A percentile compares a stretch with the other conserved stretches of the same genome.
Evolutionary conservation across 148 eudicot genomes (phyloP).

Genomic region (Heliosperma pusillum): DNA sequence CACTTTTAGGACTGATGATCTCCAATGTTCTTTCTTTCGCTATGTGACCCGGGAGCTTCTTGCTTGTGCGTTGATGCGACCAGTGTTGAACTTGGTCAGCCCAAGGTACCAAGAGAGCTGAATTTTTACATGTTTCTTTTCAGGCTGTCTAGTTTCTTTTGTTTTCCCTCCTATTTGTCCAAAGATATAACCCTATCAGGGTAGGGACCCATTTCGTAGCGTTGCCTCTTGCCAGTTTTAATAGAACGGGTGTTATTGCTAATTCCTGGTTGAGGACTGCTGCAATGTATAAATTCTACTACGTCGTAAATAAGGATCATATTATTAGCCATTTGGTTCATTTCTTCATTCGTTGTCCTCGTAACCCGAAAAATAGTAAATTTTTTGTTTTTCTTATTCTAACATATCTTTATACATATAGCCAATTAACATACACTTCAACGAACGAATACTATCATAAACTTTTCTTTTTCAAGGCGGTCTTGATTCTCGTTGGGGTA

Average conservation of each 20-base stretch:
- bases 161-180: neutral
- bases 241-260: neutral
- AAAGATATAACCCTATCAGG: neutral
- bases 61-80: slow-evolving; percentile 86
- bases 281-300: neutral
- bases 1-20: slow-evolving; percentile 72
- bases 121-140: slow-evolving; percentile 7
- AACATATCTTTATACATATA: neutral
- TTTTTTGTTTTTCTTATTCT: neutral
- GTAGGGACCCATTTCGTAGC: neutral
- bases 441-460: neutral
- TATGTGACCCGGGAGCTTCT: slow-evolving; percentile 81
- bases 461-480: neutral
- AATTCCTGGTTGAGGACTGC: neutral
- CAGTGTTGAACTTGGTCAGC: slow-evolving; percentile 79
- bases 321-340: neutral
- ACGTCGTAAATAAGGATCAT: neutral
- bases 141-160: neutral
- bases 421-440: neutral
- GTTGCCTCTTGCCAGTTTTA: neutral
- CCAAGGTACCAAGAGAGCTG: slow-evolving; percentile 59
- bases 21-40: slow-evolving; percentile 78
- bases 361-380: neutral
- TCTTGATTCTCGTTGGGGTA: neutral
- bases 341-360: neutral